Evolutionary conservation across 192 early-diverging fungal genomes (phyloP), one percentile per base, ranked within the genome.

Genomic region (Martensiomyces pterosporus): DNA sequence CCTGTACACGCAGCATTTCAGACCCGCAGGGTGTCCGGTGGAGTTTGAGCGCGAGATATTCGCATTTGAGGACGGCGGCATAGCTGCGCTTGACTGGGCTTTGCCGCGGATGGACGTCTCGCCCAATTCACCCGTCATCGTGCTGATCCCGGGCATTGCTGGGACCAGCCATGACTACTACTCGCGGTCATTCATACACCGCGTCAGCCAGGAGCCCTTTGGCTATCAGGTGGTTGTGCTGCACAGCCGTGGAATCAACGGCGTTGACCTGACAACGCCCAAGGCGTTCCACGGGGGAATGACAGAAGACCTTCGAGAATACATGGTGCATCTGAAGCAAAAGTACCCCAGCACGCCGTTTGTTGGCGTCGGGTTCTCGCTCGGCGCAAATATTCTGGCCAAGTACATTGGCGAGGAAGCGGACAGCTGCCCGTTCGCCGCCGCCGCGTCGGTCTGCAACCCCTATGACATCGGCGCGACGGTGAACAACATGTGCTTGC

Each of bases 371-470:
- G 95, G 95, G 5, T 98, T 92, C 59, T 91, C 87, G 18, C 70
- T 98, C 24, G 95, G 95, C 5, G 81, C 92, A 19, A 98, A 96
- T 64, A 88, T 98, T 22, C 51, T 98, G 46, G 82, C 86, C 55
- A 98, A 95, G 77, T 90, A 85, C 47, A 75, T 93, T 36, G 91
- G 91, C 13, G 88, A 94, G 47, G 85, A 85, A 38, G 82, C 85
- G 8, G 76, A 78, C 40, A 64, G 78, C 7, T 91, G 85, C 49
- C 83, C 79, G 25, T 80, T 98, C 27, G 48, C 83, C n/a, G 90
- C 81, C 1, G 85, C 82, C 17, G 83, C 85, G 12, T 86, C 88
- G 2, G 82, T 96, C 25, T 84, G 80, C 40, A 96, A 94, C 50
- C 95, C 93, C 12, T 93, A 78, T 52, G 91, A 94, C 60, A 80